These are phyloP conservation scores for Beauveria asiatica DNA, from an alignment of 2,329 filamentous ascomycete species.

Conservation along the genomic window DNA sequence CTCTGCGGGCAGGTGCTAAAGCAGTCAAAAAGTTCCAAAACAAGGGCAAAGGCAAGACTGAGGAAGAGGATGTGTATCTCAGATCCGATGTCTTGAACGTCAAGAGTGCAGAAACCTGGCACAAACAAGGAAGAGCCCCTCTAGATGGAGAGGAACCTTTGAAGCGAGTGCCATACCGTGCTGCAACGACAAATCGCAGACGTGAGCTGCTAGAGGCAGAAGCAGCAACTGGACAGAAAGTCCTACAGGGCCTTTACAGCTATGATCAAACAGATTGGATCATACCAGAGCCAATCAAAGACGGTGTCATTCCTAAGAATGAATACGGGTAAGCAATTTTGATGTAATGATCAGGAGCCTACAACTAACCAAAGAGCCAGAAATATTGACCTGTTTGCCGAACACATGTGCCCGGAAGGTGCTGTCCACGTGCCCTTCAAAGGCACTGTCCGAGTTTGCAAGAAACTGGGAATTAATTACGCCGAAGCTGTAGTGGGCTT, in stretches of 20 bases:
- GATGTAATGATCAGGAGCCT: too few relatives aligned
- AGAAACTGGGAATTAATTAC: constrained; percentile 74
- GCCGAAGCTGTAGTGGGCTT: constrained; percentile 95
- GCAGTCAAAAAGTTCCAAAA: constrained; percentile 68
- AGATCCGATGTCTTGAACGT: constrained; percentile 75
- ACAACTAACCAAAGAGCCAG: constrained; percentile 21
- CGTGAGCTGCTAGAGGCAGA: constrained; percentile 84
- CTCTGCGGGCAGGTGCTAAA: constrained; percentile 58
- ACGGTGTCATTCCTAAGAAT: constrained; percentile 88
- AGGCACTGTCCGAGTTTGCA: constrained; percentile 72
- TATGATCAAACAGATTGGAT: constrained; percentile 90
- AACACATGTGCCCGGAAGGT: constrained; percentile 81
- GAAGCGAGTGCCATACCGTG: constrained; percentile 83
- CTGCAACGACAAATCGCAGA: constrained; percentile 78
- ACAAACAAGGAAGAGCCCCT: constrained; percentile 84
- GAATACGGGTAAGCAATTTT: constrained; percentile 56
- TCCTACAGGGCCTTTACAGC: constrained; percentile 78
- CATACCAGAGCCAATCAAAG: constrained; percentile 74
- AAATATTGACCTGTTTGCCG: constrained; percentile 92
- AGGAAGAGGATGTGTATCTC: constrained; percentile 70
- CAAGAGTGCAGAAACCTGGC: constrained; percentile 93
- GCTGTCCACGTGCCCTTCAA: constrained; percentile 76
- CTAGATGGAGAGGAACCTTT: constrained; percentile 62
- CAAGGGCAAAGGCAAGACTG: constrained; percentile 64
- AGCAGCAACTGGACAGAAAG: constrained; percentile 70